Evolutionary conservation across 148 eudicot genomes (phyloP).

Genomic region (Rhododendron henanense): DNA sequence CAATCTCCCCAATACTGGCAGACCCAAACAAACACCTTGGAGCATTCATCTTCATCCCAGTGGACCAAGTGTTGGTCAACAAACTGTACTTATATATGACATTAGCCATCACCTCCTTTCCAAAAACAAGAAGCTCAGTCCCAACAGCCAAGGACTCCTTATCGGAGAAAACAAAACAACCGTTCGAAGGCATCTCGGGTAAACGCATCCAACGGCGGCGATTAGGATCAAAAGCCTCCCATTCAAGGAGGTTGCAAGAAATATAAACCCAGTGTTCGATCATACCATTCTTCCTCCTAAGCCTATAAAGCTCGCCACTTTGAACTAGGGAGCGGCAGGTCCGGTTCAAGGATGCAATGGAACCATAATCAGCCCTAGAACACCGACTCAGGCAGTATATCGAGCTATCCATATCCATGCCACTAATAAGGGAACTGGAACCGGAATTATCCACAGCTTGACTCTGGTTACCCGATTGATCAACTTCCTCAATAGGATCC

Average conservation of each 20-base stretch:
- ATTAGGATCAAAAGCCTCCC: slow-evolving; percentile 85
- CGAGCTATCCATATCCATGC: slow-evolving; percentile 55
- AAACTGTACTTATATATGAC: slow-evolving; percentile 58
- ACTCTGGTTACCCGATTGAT: neutral
- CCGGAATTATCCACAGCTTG: slow-evolving; percentile 1
- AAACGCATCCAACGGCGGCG: slow-evolving; percentile 56
- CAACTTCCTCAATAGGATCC: slow-evolving; percentile 17
- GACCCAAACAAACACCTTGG: slow-evolving; percentile 84
- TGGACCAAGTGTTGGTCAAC: slow-evolving; percentile 64
- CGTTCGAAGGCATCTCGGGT: slow-evolving; percentile 54
- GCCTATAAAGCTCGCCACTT: slow-evolving; percentile 49
- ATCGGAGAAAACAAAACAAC: slow-evolving; percentile 62
- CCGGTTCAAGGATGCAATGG: slow-evolving; percentile 52
- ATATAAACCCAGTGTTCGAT: slow-evolving; percentile 79
- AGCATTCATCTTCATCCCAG: slow-evolving; percentile 49
- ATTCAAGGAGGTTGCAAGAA: slow-evolving; percentile 64
- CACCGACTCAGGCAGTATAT: slow-evolving; percentile 48
- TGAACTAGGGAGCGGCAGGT: slow-evolving; percentile 45
- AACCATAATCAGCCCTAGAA: slow-evolving; percentile 74
- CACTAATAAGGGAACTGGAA: slow-evolving; percentile 31
- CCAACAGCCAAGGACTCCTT: slow-evolving; percentile 92
- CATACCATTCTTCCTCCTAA: slow-evolving; percentile 44
- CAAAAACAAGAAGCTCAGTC: slow-evolving; percentile 75
- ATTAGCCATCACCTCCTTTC: slow-evolving; percentile 44
- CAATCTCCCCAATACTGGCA: slow-evolving; percentile 60